Percentiles rank a stretch among this genome's conserved stretches.
phyloP scores from a whole-genome alignment of 2,329 filamentous ascomycete genomes.

The Leptographium wingfieldii region DNA sequence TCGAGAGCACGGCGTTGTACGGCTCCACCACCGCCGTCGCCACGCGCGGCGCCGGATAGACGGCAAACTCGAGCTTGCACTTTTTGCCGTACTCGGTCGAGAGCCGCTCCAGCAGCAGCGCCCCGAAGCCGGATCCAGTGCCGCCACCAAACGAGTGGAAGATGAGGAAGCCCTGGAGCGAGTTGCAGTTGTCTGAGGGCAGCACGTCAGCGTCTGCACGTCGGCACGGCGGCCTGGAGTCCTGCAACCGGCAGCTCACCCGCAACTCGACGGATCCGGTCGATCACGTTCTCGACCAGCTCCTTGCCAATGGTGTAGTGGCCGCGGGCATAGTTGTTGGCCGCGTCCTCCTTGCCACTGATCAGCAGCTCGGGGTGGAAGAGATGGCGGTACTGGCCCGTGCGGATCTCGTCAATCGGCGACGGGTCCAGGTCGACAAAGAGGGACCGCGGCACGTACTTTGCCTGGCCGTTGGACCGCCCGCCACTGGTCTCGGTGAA shows the following conservation, averaged over 20 bases:
- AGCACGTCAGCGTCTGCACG: no score
- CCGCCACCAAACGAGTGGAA: slow-evolving; percentile 66
- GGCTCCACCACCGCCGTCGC: slow-evolving; percentile 61
- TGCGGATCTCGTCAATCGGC: slow-evolving; percentile 62
- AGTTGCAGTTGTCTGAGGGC: slow-evolving; percentile 53
- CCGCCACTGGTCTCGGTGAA: slow-evolving; percentile 60
- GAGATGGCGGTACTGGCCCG: slow-evolving; percentile 52
- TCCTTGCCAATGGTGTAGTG: slow-evolving; percentile 70
- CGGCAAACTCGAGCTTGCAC: slow-evolving; percentile 63
- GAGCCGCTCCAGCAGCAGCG: slow-evolving; percentile 59
- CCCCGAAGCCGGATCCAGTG: slow-evolving; percentile 61
- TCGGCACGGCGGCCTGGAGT: no score
- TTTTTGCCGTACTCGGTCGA: slow-evolving; percentile 66
- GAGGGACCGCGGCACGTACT: slow-evolving; percentile 60
- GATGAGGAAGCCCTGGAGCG: slow-evolving; percentile 60
- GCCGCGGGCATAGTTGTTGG: slow-evolving; percentile 66
- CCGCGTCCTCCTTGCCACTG: slow-evolving; percentile 64
- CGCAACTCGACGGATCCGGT: slow-evolving; percentile 55
- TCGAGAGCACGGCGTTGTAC: slow-evolving; percentile 62
- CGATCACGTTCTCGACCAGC: slow-evolving; percentile 58
- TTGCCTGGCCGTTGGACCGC: slow-evolving; percentile 18
- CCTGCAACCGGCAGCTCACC: slow-evolving; percentile 30
- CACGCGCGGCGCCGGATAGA: slow-evolving; percentile 58
- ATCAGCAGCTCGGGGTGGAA: slow-evolving; percentile 63
- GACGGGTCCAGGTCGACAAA: slow-evolving; percentile 63